Conservation (phyloP, 306 rosid genomes). For the Urtica urens region DNA sequence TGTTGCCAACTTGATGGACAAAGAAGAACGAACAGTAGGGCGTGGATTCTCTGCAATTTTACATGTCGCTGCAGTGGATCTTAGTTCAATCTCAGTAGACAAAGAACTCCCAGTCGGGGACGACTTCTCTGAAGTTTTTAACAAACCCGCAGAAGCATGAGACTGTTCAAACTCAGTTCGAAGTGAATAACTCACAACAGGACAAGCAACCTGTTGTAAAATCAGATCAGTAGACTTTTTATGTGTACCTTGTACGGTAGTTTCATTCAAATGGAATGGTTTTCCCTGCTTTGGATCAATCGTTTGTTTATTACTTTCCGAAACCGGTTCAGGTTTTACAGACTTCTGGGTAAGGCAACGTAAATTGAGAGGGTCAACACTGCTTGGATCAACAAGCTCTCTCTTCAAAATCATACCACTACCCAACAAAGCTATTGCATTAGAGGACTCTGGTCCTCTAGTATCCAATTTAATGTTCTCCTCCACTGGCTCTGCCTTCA, state of each 20-base stretch:
- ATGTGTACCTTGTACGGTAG: constrained; percentile 19
- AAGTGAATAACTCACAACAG: constrained; percentile 23
- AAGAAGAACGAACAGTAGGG: constrained; percentile 21
- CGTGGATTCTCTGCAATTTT: constrained; percentile 11
- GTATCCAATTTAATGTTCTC: constrained; percentile 35
- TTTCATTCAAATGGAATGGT: constrained; percentile 19
- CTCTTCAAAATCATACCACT: constrained; percentile 25
- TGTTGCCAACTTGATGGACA: constrained; percentile 25
- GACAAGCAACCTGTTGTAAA: constrained; percentile 8
- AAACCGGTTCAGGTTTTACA: constrained; percentile 42
- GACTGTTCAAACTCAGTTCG: constrained; percentile 16
- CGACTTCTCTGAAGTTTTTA: constrained; percentile 10
- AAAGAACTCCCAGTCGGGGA: constrained; percentile 21
- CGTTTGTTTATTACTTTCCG: constrained; percentile 19
- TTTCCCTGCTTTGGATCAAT: constrained; percentile 25
- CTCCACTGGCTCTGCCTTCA: constrained; percentile 67
- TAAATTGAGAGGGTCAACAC: constrained; percentile 21
- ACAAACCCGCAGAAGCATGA: constrained; percentile 13
- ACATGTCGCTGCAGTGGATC: constrained; percentile 19
- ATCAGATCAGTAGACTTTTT: constrained; percentile 10
- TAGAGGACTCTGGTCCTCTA: constrained; percentile 20
- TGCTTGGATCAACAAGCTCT: constrained; percentile 26
- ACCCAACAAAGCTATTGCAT: constrained; percentile 23
- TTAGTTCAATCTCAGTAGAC: constrained; percentile 12
- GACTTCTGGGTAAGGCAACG: constrained; percentile 16